Percentiles rank a stretch among this genome's conserved stretches.
Evolutionary conservation across 257 asterid genomes (phyloP).

Genomic region (Osmanthus fragrans): DNA sequence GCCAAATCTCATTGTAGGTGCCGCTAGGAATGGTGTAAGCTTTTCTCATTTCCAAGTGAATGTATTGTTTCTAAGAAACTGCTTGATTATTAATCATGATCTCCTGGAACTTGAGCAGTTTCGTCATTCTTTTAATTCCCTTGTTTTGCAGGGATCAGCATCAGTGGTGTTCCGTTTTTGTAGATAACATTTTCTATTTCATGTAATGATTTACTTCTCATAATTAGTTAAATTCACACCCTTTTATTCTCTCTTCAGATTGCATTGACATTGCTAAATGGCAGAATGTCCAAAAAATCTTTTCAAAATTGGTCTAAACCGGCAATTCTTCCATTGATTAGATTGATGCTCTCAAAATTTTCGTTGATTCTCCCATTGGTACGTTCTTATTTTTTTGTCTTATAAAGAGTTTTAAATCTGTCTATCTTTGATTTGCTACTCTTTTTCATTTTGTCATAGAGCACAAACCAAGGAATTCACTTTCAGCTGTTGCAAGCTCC

Average conservation of each 20-base stretch:
- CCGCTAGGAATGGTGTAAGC: conserved; percentile 71
- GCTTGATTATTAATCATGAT: not conserved
- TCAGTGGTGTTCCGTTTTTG: conserved; percentile 4
- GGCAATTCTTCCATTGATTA: conserved; percentile 52
- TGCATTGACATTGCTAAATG: conserved; percentile 77
- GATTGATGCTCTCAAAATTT: conserved; percentile 81
- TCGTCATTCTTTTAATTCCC: not conserved
- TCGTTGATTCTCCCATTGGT: conserved; percentile 83
- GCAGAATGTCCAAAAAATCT: conserved; percentile 76
- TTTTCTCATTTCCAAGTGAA: conserved; percentile 19
- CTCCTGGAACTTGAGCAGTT: conserved; percentile 15
- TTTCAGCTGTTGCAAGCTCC: conserved; percentile 92
- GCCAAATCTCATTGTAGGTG: conserved; percentile 91
- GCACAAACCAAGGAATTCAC: conserved; percentile 78
- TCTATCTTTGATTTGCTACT: conserved; percentile 26
- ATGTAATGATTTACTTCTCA: conserved; percentile 3
- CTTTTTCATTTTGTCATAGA: conserved; percentile 41
- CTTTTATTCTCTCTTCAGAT: conserved; percentile 45
- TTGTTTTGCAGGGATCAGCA: not conserved
- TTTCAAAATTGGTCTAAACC: conserved; percentile 76
- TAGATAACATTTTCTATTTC: conserved; percentile 3
- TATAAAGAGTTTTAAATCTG: conserved; percentile 16
- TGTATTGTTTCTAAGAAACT: conserved; percentile 3
- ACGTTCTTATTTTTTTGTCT: conserved; percentile 29
- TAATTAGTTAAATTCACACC: conserved; percentile 12